Evolutionary conservation across 2,329 filamentous ascomycete genomes (phyloP).

Genomic region (Periconia sp.): DNA sequence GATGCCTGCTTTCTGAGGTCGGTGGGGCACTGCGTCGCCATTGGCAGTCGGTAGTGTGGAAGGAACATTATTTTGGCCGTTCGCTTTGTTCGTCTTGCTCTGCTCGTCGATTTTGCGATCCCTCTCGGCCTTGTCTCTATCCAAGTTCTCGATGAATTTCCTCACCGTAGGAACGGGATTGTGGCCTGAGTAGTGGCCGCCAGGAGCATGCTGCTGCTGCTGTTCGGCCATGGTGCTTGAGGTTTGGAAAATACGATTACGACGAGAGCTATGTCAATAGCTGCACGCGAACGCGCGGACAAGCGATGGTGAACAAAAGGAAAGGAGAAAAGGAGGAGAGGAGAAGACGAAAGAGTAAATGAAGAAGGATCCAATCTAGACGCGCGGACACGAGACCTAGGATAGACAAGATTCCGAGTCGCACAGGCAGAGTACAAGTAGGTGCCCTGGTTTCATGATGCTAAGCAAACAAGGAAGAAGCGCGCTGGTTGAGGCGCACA

Average conservation of each 20-base stretch:
- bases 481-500: background rate
- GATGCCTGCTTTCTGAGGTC: conserved; percentile 49
- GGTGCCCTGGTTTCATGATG: background rate
- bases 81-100: conserved; percentile 47
- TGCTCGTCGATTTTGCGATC: conserved; percentile 69
- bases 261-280: background rate
- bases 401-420: background rate
- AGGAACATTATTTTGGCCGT: conserved; percentile 41
- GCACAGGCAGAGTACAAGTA: background rate
- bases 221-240: conserved; percentile 45
- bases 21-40: conserved; percentile 49
- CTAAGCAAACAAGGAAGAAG: background rate
- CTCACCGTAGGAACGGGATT: conserved; percentile 88
- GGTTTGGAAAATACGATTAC: background rate
- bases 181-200: conserved; percentile 74
- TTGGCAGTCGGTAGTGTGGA: background rate
- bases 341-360: background rate
- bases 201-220: conserved; percentile 52
- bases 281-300: background rate
- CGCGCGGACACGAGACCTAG: background rate
- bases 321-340: background rate
- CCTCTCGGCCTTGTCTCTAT: conserved; percentile 74
- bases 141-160: conserved; percentile 77
- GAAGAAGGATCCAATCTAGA: background rate
- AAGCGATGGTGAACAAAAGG: background rate